Conservation (phyloP, 2,329 filamentous ascomycete genomes). For the Mollisiaceae sp. region DNA sequence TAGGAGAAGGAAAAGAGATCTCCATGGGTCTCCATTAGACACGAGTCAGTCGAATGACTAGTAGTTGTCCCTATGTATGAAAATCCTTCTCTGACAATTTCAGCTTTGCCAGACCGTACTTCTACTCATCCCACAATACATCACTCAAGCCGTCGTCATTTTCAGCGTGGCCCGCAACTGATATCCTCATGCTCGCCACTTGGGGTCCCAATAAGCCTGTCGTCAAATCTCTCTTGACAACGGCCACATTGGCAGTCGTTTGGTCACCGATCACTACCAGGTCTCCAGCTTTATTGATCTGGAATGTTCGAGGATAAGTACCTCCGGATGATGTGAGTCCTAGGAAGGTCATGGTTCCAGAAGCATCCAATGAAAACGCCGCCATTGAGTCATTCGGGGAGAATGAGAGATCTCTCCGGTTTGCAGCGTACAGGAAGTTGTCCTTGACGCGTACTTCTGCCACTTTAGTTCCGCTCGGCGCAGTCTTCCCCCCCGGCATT, state of each 20-base stretch:
- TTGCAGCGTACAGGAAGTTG: constrained; percentile 63
- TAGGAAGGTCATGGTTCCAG: constrained; percentile 47
- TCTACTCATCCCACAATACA: constrained; percentile 54
- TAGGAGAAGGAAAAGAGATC: constrained; percentile 24
- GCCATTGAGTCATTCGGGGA: constrained; percentile 53
- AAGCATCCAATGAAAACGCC: constrained; percentile 44
- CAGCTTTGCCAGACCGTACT: neutral
- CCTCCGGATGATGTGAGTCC: constrained; percentile 51
- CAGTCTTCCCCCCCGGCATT: constrained; percentile 49
- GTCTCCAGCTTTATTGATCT: constrained; percentile 49
- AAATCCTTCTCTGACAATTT: neutral
- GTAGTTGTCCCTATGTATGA: neutral
- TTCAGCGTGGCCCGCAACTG: constrained; percentile 46
- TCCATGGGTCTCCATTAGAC: neutral
- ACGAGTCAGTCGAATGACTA: neutral
- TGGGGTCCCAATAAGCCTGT: constrained; percentile 48
- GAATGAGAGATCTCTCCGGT: constrained; percentile 66
- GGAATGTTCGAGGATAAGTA: constrained; percentile 51
- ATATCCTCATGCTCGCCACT: constrained; percentile 49
- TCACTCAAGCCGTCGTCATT: constrained; percentile 55
- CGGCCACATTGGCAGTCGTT: constrained; percentile 46
- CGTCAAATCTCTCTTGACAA: constrained; percentile 47
- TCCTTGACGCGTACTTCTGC: constrained; percentile 60
- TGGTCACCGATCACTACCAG: constrained; percentile 52
- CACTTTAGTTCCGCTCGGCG: constrained; percentile 54